Evolutionary conservation across 1,139 yeast genomes (phyloP), one percentile per base, ranked within the genome.

Genomic region (Zygoascus meyerae): DNA sequence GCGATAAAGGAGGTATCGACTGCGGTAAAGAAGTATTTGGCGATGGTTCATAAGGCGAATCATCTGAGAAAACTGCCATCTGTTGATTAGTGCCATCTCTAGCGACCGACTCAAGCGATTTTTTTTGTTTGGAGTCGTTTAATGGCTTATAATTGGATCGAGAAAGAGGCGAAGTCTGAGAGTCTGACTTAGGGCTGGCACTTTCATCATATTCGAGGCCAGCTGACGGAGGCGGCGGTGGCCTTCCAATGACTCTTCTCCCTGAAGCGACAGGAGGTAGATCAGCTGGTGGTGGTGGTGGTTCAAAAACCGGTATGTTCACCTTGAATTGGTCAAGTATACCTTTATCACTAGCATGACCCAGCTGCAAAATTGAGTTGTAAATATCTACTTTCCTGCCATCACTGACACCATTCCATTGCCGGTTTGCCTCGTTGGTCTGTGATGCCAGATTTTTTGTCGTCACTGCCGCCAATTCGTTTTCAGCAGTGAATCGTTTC

Each of bases 401-500:
- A 10, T 42, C 35, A 14, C 46, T 45, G 29, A 54, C 55, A 12
- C 48, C 45, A 15, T 40, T 45, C 34, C 44, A 32, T 30, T 46
- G 35, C 16, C 45, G 35, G 10, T 38, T 29, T 14, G 44, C 49
- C 12, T 38, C 43, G 44, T 42, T 29, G 34, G 40, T 26, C 40
- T 38, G 17, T 49, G 53, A 18, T 52, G 26, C 34, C 39, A 45
- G 30, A 36, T 33, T 34, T 6, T 35, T n/a, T 16, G 35, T 31
- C 16, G 42, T 33, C 10, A 38, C 42, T 32, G 29, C 16, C 6
- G 31, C 17, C 7, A 59, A 41, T 34, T 50, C 48, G 34, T 55
- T 51, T 40, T 59, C 61, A 11, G 59, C 39, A 32, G 42, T 42
- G 38, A 49, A 55, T 29, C 63, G 53, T 39, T 45, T 48, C 44